Evolutionary conservation across 2,329 filamentous ascomycete genomes (phyloP).

Genomic region (Penicillium janthinellum): DNA sequence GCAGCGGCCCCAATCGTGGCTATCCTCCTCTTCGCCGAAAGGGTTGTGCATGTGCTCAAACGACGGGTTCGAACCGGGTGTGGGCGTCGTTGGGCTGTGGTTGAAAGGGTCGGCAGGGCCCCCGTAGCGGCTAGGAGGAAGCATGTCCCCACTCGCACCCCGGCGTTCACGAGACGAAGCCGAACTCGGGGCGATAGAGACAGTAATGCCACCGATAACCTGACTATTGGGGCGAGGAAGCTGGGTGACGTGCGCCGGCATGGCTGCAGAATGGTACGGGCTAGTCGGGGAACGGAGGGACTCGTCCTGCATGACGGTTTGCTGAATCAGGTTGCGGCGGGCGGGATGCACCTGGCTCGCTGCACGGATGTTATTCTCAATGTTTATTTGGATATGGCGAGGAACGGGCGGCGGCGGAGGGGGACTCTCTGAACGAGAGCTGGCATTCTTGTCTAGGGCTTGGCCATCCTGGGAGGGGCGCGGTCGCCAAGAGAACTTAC

Average conservation of each 20-base stretch:
- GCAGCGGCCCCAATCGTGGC: not conserved
- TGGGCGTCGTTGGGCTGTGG: not conserved
- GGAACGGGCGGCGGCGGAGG: slow-evolving; percentile 6
- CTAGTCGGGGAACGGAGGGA: not conserved
- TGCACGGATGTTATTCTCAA: slow-evolving; percentile 1
- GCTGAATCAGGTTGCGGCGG: not conserved
- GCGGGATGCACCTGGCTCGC: not conserved
- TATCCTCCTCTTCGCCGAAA: slow-evolving; percentile 1
- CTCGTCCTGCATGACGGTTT: not conserved
- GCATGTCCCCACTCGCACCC: not conserved
- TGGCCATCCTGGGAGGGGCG: slow-evolving; percentile 7
- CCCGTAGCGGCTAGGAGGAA: not conserved
- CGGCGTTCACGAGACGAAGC: not conserved
- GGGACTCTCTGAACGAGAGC: slow-evolving; percentile 8
- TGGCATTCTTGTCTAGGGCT: not conserved
- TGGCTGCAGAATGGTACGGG: not conserved
- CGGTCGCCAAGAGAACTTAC: slow-evolving; percentile 12
- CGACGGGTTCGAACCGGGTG: not conserved
- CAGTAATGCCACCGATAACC: not conserved
- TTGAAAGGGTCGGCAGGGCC: not conserved
- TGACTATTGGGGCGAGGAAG: not conserved
- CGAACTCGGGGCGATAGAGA: not conserved
- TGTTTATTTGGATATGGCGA: not conserved
- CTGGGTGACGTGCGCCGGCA: not conserved
- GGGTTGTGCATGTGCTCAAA: not conserved